Evolutionary conservation across 305 asterid species (phyloP).

Genomic region (Striga hermonthica): DNA sequence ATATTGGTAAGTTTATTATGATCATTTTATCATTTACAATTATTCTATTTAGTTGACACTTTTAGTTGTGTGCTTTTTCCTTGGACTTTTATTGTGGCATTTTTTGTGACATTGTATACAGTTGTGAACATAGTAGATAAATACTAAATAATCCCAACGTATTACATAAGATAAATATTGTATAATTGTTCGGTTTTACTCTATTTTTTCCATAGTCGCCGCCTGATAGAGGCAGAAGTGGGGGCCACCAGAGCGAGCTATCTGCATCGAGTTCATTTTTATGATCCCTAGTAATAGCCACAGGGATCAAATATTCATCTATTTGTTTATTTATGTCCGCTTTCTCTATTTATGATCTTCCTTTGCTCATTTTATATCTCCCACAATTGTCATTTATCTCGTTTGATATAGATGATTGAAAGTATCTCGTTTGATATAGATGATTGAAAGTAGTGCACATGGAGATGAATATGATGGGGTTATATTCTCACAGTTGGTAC

Average conservation of each 20-base stretch:
- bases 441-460: conserved; percentile 93
- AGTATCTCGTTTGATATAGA: conserved; percentile 98
- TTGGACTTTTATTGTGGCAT: not conserved
- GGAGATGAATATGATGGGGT: conserved; percentile 98
- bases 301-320: conserved; percentile 13
- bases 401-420: conserved; percentile 79
- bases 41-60: not conserved
- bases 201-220: not conserved
- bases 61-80: conserved; percentile 12
- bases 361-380: conserved; percentile 14
- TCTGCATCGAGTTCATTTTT: too few relatives aligned
- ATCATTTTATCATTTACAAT: conserved; percentile 22
- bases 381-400: conserved; percentile 26
- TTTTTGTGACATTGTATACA: not conserved
- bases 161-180: too few relatives aligned
- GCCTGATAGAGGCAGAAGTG: too few relatives aligned
- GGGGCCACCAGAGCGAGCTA: too few relatives aligned
- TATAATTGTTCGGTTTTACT: too few relatives aligned
- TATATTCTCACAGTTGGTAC: conserved; percentile 90
- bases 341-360: conserved; percentile 18
- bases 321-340: conserved; percentile 1
- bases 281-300: not conserved
- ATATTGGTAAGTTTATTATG: conserved; percentile 63
- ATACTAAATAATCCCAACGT: too few relatives aligned
- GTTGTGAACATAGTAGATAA: too few relatives aligned